phyloP scores from a whole-genome alignment of 768 basidiomycete genomes.

The Termitomyces eurrhizus region DNA sequence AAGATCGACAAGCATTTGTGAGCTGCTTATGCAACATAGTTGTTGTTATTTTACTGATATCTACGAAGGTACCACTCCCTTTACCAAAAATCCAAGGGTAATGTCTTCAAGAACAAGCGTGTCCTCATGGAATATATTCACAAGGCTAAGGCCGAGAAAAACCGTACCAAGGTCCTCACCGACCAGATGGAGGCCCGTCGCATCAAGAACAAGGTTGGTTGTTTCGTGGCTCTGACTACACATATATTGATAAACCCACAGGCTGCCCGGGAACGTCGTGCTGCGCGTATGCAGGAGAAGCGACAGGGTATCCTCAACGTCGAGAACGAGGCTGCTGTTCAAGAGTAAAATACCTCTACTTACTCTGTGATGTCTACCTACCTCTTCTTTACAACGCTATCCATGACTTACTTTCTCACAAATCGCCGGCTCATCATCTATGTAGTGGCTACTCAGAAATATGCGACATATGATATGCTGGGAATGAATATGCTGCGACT shows the following conservation, averaged over 20 bases:
- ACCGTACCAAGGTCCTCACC: conserved; percentile 91
- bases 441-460: neutral
- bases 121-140: conserved; percentile 99
- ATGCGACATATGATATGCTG: conserved; percentile 8
- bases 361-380: conserved; percentile 10
- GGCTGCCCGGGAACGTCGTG: conserved; percentile 91
- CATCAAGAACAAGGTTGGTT: conserved; percentile 93
- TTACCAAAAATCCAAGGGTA: conserved; percentile 99
- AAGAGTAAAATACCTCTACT: conserved; percentile 48
- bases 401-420: conserved; percentile 6
- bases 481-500: conserved; percentile 13
- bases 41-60: neutral
- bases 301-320: conserved; percentile 80
- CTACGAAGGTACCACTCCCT: conserved; percentile 86
- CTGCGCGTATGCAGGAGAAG: conserved; percentile 85
- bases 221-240: neutral
- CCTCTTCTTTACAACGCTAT: conserved; percentile 9
- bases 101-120: conserved; percentile 99
- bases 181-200: conserved; percentile 99
- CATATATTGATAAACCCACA: conserved; percentile 22
- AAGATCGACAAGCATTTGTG: conserved; percentile 99
- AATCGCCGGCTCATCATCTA: neutral
- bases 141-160: conserved; percentile 99
- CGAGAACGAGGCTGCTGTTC: conserved; percentile 63
- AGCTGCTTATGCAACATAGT: conserved; percentile 24